These are phyloP conservation scores for Haplosporangium gracile DNA, from an alignment of 192 early-diverging fungal genomes.

Conservation along the genomic window DNA sequence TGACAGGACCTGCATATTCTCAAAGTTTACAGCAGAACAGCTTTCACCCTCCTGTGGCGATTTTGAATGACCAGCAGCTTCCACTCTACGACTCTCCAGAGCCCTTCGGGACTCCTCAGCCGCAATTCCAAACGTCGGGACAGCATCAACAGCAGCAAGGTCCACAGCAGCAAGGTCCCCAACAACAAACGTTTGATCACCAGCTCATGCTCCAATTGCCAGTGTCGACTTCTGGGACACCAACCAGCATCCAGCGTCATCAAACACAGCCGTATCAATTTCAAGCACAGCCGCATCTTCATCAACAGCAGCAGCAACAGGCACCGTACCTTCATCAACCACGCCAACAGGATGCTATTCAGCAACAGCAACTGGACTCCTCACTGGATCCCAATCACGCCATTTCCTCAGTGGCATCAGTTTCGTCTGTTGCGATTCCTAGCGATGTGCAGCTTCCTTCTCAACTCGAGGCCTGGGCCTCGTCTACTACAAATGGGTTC, in stretches of 20 bases:
- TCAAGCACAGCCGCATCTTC: neutral
- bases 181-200: slow-evolving; percentile 12
- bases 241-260: slow-evolving; percentile 4
- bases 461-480: neutral
- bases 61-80: neutral
- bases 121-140: neutral
- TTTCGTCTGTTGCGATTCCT: slow-evolving; percentile 16
- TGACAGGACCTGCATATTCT: neutral
- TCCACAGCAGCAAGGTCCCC: neutral
- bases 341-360: neutral
- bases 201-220: neutral
- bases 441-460: neutral
- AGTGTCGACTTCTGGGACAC: neutral
- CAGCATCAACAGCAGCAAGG: slow-evolving; percentile 22
- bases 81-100: neutral
- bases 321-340: neutral
- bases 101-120: neutral
- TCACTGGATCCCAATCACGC: neutral
- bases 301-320: neutral
- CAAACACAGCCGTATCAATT: neutral
- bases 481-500: neutral
- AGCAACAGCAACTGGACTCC: neutral
- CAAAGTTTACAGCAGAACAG: neutral
- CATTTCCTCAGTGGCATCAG: slow-evolving; percentile 23
- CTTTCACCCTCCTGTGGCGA: too few species aligned